A percentile compares a stretch with the other conserved stretches of the same genome.
Conservation (phyloP, 306 rosid genomes). For the Betula pendula region DNA sequence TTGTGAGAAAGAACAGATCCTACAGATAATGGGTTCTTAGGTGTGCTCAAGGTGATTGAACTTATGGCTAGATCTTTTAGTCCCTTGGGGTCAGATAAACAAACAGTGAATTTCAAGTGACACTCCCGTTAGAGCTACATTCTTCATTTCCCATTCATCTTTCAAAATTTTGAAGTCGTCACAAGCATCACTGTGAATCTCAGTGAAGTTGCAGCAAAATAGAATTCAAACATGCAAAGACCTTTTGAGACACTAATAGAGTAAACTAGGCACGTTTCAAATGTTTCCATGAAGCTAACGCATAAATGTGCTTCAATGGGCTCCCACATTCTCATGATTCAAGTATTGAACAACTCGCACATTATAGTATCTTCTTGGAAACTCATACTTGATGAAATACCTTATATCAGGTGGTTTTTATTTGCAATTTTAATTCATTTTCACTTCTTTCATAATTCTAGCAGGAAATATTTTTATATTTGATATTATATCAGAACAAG, state of each 20-base stretch:
- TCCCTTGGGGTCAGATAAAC: not conserved
- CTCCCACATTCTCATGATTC: not conserved
- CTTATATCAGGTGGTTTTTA: not conserved
- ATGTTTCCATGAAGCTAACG: not conserved
- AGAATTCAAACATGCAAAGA: not conserved
- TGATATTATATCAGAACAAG: no score
- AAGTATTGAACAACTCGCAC: not conserved
- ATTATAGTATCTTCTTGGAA: not conserved
- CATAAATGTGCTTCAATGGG: not conserved
- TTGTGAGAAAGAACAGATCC: not conserved
- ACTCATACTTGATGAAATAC: not conserved
- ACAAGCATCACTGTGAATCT: not conserved
- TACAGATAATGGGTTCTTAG: no score
- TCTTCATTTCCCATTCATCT: not conserved
- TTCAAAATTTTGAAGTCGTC: not conserved
- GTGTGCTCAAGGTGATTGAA: not conserved
- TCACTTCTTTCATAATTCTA: no score
- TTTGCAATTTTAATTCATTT: not conserved
- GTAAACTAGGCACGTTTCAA: not conserved
- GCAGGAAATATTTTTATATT: no score
- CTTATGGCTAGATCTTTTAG: not conserved
- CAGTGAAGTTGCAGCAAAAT: not conserved
- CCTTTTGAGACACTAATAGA: not conserved
- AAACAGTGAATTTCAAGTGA: not conserved
- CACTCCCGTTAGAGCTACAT: not conserved